Evolutionary conservation across 2,329 filamentous ascomycete genomes (phyloP).

Genomic region (Leptographium radiaticola): DNA sequence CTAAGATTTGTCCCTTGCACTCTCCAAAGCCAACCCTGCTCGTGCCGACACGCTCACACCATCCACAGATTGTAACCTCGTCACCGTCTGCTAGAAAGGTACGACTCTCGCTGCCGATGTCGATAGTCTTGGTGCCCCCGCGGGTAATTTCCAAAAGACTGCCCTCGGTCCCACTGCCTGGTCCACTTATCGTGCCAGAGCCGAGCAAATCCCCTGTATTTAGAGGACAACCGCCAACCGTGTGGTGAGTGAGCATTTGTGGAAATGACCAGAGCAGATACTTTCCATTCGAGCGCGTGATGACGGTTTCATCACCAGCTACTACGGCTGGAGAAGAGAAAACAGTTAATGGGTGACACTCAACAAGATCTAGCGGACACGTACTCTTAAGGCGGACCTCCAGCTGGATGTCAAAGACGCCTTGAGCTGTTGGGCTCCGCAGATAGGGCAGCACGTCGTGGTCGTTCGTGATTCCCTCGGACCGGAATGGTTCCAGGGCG

Average conservation of each 20-base stretch:
- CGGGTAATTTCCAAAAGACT: conserved; percentile 32
- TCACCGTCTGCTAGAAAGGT: conserved; percentile 34
- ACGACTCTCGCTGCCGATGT: conserved; percentile 25
- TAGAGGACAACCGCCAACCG: conserved; percentile 63
- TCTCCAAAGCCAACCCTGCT: conserved; percentile 30
- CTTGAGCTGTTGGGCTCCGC: conserved; percentile 42
- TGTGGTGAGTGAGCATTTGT: conserved; percentile 75
- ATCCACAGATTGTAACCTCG: conserved; percentile 26
- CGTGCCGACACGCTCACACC: conserved; percentile 18
- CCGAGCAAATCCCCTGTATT: conserved; percentile 63
- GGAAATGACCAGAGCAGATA: conserved; percentile 65
- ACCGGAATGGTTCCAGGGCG: conserved; percentile 48
- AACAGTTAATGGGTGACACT: not conserved
- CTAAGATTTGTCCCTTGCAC: conserved; percentile 23
- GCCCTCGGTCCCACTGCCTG: conserved; percentile 20
- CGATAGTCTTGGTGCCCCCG: conserved; percentile 25
- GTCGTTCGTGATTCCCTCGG: conserved; percentile 19
- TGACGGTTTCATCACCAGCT: conserved; percentile 35
- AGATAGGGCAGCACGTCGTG: conserved; percentile 31
- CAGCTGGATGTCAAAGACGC: conserved; percentile 18
- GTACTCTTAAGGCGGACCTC: conserved; percentile 4
- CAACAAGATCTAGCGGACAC: not conserved
- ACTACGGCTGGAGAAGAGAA: conserved; percentile 22
- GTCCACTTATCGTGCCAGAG: conserved; percentile 58
- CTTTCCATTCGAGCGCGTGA: conserved; percentile 46